phyloP scores from a whole-genome alignment of 2,329 filamentous ascomycete species.

The Pseudogymnoascus sp. region DNA sequence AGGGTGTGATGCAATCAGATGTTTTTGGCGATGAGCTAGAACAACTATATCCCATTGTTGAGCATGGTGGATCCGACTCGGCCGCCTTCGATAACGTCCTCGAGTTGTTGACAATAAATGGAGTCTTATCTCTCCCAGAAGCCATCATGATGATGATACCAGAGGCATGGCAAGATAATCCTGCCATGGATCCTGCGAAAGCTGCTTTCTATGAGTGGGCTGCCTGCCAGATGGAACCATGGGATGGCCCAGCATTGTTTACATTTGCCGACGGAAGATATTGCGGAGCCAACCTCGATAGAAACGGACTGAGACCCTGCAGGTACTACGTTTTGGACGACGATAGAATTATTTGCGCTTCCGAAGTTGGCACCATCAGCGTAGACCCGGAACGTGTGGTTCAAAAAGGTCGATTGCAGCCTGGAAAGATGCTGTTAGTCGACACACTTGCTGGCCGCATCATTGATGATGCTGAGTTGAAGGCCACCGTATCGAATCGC shows the following conservation, averaged over 20 bases:
- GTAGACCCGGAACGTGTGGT: conserved; percentile 86
- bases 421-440: conserved; percentile 91
- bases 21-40: conserved; percentile 91
- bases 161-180: conserved; percentile 94
- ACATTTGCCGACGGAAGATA: conserved; percentile 95
- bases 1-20: conserved; percentile 88
- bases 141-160: conserved; percentile 98
- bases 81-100: conserved; percentile 96
- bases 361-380: conserved; percentile 87
- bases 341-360: conserved; percentile 94
- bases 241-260: conserved; percentile 94
- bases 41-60: conserved; percentile 83
- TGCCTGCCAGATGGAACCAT: conserved; percentile 97
- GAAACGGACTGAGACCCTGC: conserved; percentile 91
- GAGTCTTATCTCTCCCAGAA: conserved; percentile 87
- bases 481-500: conserved; percentile 76
- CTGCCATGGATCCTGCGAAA: conserved; percentile 86
- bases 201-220: conserved; percentile 98
- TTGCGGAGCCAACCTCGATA: conserved; percentile 93
- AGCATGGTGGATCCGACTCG: conserved; percentile 93
- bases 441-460: conserved; percentile 87
- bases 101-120: conserved; percentile 89
- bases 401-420: conserved; percentile 88
- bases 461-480: conserved; percentile 88
- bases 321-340: conserved; percentile 96